Evolutionary conservation across 208 protist genomes (phyloP).

Genomic region (Wallacemonas collosoma): DNA sequence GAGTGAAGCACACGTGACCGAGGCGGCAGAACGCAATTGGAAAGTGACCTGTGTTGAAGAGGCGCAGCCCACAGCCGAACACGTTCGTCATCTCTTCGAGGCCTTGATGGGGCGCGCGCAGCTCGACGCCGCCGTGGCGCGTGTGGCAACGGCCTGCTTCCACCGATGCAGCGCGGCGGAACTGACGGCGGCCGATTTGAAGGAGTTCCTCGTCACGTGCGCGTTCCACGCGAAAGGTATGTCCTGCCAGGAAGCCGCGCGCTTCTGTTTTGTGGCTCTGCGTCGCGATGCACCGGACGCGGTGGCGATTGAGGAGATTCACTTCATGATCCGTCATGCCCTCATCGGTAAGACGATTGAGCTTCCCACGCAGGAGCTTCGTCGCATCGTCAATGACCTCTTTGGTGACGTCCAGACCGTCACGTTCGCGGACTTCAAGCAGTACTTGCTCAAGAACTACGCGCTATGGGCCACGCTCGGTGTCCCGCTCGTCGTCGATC

Average conservation of each 20-base stretch:
- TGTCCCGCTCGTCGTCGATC: constrained; percentile 54
- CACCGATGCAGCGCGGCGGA: constrained; percentile 29
- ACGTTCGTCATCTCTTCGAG: constrained; percentile 86
- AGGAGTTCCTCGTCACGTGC: constrained; percentile 69
- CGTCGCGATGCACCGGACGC: constrained; percentile 79
- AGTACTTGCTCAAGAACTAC: constrained; percentile 78
- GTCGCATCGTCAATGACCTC: constrained; percentile 70
- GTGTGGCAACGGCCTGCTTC: constrained; percentile 53
- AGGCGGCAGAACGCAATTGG: constrained; percentile 60
- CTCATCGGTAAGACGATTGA: constrained; percentile 78
- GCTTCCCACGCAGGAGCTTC: constrained; percentile 63
- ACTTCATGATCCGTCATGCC: constrained; percentile 74
- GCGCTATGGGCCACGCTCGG: constrained; percentile 78
- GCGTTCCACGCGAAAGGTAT: constrained; percentile 67
- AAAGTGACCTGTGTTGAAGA: constrained; percentile 58
- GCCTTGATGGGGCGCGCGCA: constrained; percentile 64
- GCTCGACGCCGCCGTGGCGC: constrained; percentile 37
- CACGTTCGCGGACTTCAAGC: constrained; percentile 65
- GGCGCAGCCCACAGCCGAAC: constrained; percentile 64
- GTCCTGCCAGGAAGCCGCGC: constrained; percentile 61
- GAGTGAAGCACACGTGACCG: constrained; percentile 55
- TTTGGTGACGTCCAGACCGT: constrained; percentile 45
- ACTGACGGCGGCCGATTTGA: constrained; percentile 49
- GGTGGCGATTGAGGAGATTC: constrained; percentile 65
- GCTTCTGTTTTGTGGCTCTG: constrained; percentile 86